Percentiles rank a stretch among this genome's conserved stretches.
Evolutionary conservation across 2,329 filamentous ascomycete species (phyloP).

Genomic region (Verticillium nonalfalfae): DNA sequence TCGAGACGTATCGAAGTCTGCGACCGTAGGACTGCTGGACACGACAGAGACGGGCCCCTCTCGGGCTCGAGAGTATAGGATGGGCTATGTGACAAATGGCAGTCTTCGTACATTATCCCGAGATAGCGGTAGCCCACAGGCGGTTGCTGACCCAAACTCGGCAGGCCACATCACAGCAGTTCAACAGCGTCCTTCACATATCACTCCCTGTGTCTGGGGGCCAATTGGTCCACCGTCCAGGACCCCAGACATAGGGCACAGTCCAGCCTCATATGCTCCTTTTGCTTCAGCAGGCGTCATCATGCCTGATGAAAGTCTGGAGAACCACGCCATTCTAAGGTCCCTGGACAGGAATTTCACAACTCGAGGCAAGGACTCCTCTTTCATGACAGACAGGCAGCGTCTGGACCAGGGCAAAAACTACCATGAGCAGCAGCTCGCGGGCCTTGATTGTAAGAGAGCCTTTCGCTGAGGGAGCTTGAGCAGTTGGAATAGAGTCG

Average conservation of each 20-base stretch:
- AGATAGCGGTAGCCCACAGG: background rate
- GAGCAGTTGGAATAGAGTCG: background rate
- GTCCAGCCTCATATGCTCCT: background rate
- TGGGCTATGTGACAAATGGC: background rate
- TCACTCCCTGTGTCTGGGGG: constrained; percentile 19
- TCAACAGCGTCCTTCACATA: constrained; percentile 4
- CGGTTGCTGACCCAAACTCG: background rate
- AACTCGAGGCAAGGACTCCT: background rate
- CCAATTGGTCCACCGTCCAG: constrained; percentile 20
- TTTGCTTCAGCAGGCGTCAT: background rate
- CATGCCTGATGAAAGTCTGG: background rate
- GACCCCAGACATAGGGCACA: background rate
- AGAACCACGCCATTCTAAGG: background rate
- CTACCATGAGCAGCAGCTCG: background rate
- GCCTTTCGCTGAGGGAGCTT: background rate
- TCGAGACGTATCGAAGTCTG: background rate
- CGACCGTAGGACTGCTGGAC: background rate
- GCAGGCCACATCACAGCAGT: background rate
- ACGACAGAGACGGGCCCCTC: background rate
- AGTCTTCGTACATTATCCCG: background rate
- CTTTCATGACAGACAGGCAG: background rate
- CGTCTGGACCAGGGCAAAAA: background rate
- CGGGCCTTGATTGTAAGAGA: background rate
- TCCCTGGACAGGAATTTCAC: background rate
- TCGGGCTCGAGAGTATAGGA: background rate